Conservation (phyloP, 306 rosid species). For the Leucaena leucocephala region DNA sequence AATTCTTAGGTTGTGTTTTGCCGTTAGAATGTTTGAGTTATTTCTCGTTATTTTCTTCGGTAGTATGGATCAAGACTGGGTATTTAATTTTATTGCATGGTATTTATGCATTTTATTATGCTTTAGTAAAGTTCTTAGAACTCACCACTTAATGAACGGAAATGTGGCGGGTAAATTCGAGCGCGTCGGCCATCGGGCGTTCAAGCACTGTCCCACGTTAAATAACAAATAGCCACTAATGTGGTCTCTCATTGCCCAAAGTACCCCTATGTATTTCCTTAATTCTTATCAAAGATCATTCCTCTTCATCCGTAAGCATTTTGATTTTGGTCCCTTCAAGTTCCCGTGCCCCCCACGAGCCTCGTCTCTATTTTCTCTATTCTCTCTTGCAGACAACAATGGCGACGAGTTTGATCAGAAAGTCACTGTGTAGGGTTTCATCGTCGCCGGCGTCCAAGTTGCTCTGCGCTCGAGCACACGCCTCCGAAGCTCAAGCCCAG, state of each 20-base stretch:
- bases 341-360: background rate
- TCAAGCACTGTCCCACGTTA: constrained; percentile 26
- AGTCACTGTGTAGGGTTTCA: constrained; percentile 48
- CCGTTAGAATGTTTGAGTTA: background rate
- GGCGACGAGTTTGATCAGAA: constrained; percentile 69
- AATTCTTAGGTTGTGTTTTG: background rate
- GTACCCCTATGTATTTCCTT: background rate
- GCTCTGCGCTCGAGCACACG: constrained; percentile 51
- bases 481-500: constrained; percentile 68
- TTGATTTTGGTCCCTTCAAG: constrained; percentile 30
- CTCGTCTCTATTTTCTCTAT: background rate
- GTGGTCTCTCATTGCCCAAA: constrained; percentile 12
- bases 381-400: constrained; percentile 40
- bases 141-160: background rate
- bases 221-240: constrained; percentile 6
- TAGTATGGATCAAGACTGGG: background rate
- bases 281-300: background rate
- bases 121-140: background rate
- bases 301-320: constrained; percentile 20
- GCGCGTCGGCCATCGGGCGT: constrained; percentile 49
- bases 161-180: background rate
- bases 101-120: background rate
- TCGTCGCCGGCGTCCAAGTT: constrained; percentile 48
- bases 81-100: background rate
- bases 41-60: background rate